phyloP scores from a whole-genome alignment of 352 stramenopile genomes.

The Globisporangium megalacanthum region DNA sequence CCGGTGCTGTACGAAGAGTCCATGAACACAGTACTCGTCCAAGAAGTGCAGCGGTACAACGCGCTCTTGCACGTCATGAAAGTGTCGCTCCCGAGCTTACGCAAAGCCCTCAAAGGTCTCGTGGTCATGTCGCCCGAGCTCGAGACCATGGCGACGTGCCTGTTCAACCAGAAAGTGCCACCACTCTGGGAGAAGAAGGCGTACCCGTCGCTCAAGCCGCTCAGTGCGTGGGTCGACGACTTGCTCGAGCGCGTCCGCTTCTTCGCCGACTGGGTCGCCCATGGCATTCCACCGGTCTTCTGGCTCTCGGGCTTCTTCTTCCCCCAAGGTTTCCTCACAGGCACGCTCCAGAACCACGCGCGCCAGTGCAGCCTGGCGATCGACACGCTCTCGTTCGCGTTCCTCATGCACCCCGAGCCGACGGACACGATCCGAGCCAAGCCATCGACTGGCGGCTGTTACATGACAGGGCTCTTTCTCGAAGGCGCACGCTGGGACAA shows the following conservation, averaged over 20 bases:
- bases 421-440: constrained; percentile 30
- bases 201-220: constrained; percentile 89
- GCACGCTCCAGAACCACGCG: constrained; percentile 62
- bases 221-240: constrained; percentile 86
- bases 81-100: constrained; percentile 73
- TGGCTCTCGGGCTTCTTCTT: constrained; percentile 95
- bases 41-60: constrained; percentile 91
- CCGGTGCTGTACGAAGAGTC: constrained; percentile 88
- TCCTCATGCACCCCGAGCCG: constrained; percentile 60
- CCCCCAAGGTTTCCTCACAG: constrained; percentile 83
- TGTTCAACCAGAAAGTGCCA: constrained; percentile 89
- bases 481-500: constrained; percentile 90
- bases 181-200: constrained; percentile 83
- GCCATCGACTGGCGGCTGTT: constrained; percentile 65
- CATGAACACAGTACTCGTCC: constrained; percentile 91
- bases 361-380: constrained; percentile 68
- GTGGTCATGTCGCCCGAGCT: constrained; percentile 20
- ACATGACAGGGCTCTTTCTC: constrained; percentile 89
- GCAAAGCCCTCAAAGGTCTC: constrained; percentile 76
- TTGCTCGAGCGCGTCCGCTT: constrained; percentile 73
- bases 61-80: constrained; percentile 79
- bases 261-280: constrained; percentile 37
- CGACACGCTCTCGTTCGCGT: constrained; percentile 80
- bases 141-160: constrained; percentile 70
- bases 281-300: constrained; percentile 34